Evolutionary conservation across 73 alveolate genomes (phyloP), one percentile per base, ranked within the genome.

Genomic region (Symbiodinium pilosum): DNA sequence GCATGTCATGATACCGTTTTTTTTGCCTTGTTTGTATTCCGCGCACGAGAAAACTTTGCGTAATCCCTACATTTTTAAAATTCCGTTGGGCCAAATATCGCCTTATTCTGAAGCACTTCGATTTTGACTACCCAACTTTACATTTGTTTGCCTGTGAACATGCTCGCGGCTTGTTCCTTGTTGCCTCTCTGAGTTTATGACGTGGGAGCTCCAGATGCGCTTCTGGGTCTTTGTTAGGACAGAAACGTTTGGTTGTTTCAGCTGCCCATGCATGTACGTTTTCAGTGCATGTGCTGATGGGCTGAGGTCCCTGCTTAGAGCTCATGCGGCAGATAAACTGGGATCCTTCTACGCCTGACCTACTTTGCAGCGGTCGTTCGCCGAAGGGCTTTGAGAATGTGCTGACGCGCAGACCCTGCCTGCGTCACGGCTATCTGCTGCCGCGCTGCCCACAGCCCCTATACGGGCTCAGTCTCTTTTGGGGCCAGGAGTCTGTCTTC

Each of bases 401-500:
- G 38, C 81, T 64, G 34, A 34, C 1, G 41, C 81, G 81, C 30
- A 64, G 81, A 9, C 81, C 81, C 38, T 64, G 20, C 38, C 81
- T 64, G 6, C 81, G 81, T 64, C 81, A 64, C 39, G 81, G 81
- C 81, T n/a, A 26, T n/a, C 30, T 64, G 81, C 81, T 64, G 81
- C 81, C 81, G 4, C 41, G 81, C 20, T 64, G 38, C 30, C 81
- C 81, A 14, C 81, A 64, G 81, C 81, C 81, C 12, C 39, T 64
- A 18, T n/a, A 64, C 30, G 81, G 81, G 81, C 81, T 64, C 20
- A 64, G 81, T 38, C 81, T 64, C 20, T 64, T 32, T 18, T 24
- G 38, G 81, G 81, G 81, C 24, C 81, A 64, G 81, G 81, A 64
- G 30, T 64, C 81, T 24, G 89, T 43, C 38, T 91, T 91, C 47